Conservation (phyloP, 139 green algal genomes). For the Coccomyxa sp. region DNA sequence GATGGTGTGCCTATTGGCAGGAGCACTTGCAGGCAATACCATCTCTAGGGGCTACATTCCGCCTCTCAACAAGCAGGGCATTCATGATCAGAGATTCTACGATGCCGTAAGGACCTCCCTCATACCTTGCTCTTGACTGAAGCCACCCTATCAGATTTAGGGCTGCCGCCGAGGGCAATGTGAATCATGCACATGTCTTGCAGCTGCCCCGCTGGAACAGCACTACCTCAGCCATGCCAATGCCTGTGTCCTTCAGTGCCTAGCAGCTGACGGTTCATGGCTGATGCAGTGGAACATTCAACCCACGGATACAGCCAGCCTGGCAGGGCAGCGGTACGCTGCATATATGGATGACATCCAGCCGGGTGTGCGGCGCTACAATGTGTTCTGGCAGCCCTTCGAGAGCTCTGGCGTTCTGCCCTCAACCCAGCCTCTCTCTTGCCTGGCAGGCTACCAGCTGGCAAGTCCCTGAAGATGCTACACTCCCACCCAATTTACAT, state of each 20-base stretch:
- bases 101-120: background rate
- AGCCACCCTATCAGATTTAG: too few species aligned
- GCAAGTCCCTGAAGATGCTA: background rate
- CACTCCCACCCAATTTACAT: too few species aligned
- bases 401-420: background rate
- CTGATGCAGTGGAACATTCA: background rate
- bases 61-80: slow-evolving; percentile 2
- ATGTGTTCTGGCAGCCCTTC: slow-evolving; percentile 4
- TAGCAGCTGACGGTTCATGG: background rate
- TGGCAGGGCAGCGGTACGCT: background rate
- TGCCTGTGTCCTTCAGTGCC: background rate
- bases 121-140: background rate
- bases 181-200: background rate
- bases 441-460: background rate
- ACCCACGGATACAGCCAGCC: background rate
- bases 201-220: background rate
- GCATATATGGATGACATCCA: background rate
- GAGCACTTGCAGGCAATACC: too few species aligned
- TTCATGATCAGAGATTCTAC: background rate
- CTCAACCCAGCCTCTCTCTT: background rate
- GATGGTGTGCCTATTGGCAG: too few species aligned
- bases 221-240: too few species aligned
- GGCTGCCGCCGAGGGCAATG: too few species aligned
- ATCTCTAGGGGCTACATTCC: background rate
- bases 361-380: slow-evolving; percentile 7